phyloP scores from a whole-genome alignment of 192 early-diverging fungal species.

The Coemansia javaensis region DNA sequence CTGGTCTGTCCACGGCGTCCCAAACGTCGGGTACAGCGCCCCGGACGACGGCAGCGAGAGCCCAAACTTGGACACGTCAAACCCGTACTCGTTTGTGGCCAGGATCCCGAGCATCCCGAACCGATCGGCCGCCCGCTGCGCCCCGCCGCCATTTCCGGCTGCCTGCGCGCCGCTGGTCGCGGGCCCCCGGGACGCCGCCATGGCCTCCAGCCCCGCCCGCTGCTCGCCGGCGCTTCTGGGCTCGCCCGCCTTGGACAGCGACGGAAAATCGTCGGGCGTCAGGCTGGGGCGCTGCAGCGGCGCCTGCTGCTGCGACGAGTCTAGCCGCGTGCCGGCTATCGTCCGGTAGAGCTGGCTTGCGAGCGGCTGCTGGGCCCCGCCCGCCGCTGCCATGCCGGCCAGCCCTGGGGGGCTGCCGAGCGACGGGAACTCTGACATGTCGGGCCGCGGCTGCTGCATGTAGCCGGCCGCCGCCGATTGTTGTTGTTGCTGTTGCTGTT shows the following conservation, averaged over 20 bases:
- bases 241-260: conserved; percentile 18
- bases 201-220: conserved; percentile 14
- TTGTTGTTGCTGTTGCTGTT: conserved; percentile 20
- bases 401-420: conserved; percentile 43
- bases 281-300: conserved; percentile 14
- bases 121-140: conserved; percentile 49
- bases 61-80: conserved; percentile 84
- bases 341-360: conserved; percentile 33
- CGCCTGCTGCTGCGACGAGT: conserved; percentile 9
- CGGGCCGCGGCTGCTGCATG: conserved; percentile 36
- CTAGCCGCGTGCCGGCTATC: conserved; percentile 21
- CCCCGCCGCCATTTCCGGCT: conserved; percentile 6
- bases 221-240: conserved; percentile 4
- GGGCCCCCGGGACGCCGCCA: conserved; percentile 28
- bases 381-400: conserved; percentile 4
- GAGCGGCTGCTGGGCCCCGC: conserved; percentile 19
- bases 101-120: conserved; percentile 86
- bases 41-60: conserved; percentile 69
- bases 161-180: conserved; percentile 21
- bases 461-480: conserved; percentile 24
- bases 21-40: conserved; percentile 81
- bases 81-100: conserved; percentile 81
- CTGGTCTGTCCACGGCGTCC: conserved; percentile 83
- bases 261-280: conserved; percentile 42
- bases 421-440: conserved; percentile 47